A percentile compares a stretch with the other conserved stretches of the same genome.
These are phyloP conservation scores for Pleomassaria siparia DNA, from an alignment of 2,329 filamentous ascomycete species.

Conservation along the genomic window DNA sequence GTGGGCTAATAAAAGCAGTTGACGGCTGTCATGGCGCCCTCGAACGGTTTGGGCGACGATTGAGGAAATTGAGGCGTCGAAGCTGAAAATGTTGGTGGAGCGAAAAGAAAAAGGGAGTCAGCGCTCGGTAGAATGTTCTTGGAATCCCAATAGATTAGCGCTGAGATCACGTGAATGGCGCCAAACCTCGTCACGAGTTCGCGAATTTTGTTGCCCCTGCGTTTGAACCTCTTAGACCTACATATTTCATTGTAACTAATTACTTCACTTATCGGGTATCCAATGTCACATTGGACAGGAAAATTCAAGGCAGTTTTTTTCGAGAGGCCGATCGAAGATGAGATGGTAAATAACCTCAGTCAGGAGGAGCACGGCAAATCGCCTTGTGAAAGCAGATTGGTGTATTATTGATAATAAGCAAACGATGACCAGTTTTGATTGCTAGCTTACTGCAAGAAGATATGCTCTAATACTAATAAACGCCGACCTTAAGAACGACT, in stretches of 20 bases:
- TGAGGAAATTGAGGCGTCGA: background rate
- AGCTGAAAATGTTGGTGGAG: slow-evolving; percentile 2
- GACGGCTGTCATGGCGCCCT: slow-evolving; percentile 8
- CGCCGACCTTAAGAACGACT: no score
- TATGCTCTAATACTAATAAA: no score
- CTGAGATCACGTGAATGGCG: slow-evolving; percentile 7
- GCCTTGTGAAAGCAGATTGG: no score
- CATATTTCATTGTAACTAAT: no score
- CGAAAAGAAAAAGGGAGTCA: slow-evolving; percentile 3
- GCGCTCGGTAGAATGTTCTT: slow-evolving; percentile 1
- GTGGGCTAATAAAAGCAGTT: background rate
- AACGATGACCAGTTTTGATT: no score
- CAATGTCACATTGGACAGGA: background rate
- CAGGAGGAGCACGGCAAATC: no score
- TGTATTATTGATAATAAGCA: no score
- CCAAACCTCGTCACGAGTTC: background rate
- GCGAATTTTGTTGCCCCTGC: slow-evolving; percentile 7
- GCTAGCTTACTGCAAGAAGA: no score
- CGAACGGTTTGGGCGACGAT: slow-evolving; percentile 7
- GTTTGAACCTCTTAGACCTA: no score
- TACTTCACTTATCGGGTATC: no score
- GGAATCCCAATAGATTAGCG: slow-evolving; percentile 4
- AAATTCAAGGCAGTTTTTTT: background rate
- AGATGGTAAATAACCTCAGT: no score
- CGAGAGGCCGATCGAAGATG: no score